Evolutionary conservation across 352 stramenopile species (phyloP).

Genomic region (Phytophthora aleatoria): DNA sequence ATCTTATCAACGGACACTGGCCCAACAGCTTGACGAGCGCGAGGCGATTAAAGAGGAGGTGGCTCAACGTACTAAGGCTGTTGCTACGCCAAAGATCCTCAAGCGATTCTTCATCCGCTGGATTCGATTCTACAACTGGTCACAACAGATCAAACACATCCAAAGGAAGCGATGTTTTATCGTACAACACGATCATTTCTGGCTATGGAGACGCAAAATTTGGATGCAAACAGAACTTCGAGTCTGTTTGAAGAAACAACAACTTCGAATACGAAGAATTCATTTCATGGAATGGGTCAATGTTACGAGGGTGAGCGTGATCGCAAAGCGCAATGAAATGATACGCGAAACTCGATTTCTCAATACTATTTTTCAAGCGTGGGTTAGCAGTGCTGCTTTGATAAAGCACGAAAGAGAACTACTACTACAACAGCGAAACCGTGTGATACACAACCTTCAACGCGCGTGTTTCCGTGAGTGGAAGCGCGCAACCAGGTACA

Average conservation of each 20-base stretch:
- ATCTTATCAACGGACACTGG: constrained; percentile 46
- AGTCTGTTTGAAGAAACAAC: constrained; percentile 27
- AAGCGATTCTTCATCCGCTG: constrained; percentile 65
- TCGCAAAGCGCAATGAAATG: constrained; percentile 39
- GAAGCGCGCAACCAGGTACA: constrained; percentile 29
- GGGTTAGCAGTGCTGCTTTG: constrained; percentile 32
- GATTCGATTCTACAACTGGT: constrained; percentile 61
- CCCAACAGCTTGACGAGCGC: constrained; percentile 47
- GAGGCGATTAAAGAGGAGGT: constrained; percentile 67
- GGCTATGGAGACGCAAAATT: constrained; percentile 56
- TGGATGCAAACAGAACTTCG: constrained; percentile 57
- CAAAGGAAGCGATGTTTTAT: constrained; percentile 52
- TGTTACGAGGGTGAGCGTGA: constrained; percentile 55
- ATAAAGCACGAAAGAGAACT: constrained; percentile 24
- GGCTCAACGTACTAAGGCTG: constrained; percentile 35
- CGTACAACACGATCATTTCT: constrained; percentile 66
- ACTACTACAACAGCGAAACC: constrained; percentile 8
- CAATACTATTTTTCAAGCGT: constrained; percentile 38
- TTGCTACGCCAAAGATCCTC: constrained; percentile 60
- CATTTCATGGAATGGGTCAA: constrained; percentile 68
- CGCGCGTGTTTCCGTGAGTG: constrained; percentile 34
- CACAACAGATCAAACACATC: constrained; percentile 52
- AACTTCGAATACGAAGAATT: constrained; percentile 24
- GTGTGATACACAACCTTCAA: constrained; percentile 16
- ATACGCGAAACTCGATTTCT: constrained; percentile 36